These are phyloP conservation scores for Trichosanthes truncata DNA, from an alignment of 306 rosid species.

Conservation along the genomic window DNA sequence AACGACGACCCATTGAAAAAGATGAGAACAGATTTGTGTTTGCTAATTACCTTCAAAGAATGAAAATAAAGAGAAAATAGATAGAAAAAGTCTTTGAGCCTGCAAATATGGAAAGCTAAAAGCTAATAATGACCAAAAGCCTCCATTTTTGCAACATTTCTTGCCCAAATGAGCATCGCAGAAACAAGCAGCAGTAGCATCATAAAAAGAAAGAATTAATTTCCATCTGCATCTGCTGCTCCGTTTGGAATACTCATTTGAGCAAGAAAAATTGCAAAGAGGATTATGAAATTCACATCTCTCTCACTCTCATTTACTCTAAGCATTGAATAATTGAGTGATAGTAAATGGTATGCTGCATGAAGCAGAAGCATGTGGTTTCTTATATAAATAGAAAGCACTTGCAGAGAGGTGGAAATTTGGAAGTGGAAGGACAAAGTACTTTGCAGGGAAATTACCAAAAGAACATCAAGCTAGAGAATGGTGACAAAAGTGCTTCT, in stretches of 20 bases:
- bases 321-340: background rate
- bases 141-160: constrained; percentile 36
- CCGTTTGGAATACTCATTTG: constrained; percentile 90
- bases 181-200: constrained; percentile 3
- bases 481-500: background rate
- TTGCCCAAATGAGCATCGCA: constrained; percentile 70
- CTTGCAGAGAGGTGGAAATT: background rate
- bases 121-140: background rate
- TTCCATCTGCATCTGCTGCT: constrained; percentile 1
- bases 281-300: background rate
- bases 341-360: background rate
- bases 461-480: background rate
- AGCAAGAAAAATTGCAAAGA: constrained; percentile 74
- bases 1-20: background rate
- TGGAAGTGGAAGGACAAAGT: background rate
- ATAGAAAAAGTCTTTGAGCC: background rate
- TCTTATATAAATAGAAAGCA: background rate
- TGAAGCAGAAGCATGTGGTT: background rate
- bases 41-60: background rate
- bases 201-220: background rate
- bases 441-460: background rate
- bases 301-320: background rate
- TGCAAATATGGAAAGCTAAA: background rate
- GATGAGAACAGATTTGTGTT: background rate
- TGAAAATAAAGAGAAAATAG: background rate